A percentile compares a stretch with the other conserved stretches of the same genome.
These are phyloP conservation scores for Hericium alpestre DNA, from an alignment of 768 basidiomycete species.

Conservation along the genomic window DNA sequence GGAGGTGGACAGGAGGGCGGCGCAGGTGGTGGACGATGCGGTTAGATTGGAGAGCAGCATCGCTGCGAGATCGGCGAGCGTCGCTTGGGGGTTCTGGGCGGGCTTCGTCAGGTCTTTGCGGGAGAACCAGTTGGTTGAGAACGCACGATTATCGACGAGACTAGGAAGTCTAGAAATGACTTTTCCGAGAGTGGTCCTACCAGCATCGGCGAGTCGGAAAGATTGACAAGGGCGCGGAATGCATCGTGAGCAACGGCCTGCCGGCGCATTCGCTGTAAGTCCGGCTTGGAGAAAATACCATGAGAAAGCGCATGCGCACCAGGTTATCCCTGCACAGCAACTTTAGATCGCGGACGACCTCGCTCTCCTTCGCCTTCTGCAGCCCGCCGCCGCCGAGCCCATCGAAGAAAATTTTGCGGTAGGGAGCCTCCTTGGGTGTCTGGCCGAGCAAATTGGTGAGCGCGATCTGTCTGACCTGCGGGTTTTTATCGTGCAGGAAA, in stretches of 20 bases:
- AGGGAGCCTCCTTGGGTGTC: constrained; percentile 58
- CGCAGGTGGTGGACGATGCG: constrained; percentile 57
- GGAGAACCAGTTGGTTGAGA: not conserved
- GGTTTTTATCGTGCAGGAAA: constrained; percentile 80
- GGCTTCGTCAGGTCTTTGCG: constrained; percentile 6
- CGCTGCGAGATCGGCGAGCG: constrained; percentile 88
- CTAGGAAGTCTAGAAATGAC: constrained; percentile 68
- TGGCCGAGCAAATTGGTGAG: constrained; percentile 75
- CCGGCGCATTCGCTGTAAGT: not conserved
- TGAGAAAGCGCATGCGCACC: constrained; percentile 29
- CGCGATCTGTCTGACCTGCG: constrained; percentile 79
- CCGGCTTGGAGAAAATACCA: not conserved
- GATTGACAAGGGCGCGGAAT: constrained; percentile 85
- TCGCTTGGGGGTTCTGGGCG: constrained; percentile 73
- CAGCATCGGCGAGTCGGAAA: constrained; percentile 74
- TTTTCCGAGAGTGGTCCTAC: constrained; percentile 57
- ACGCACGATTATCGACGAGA: constrained; percentile 84
- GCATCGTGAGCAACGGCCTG: constrained; percentile 92
- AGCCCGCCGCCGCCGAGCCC: constrained; percentile 49
- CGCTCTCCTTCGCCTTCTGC: constrained; percentile 49
- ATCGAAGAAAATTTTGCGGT: constrained; percentile 67
- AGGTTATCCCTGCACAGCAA: constrained; percentile 82
- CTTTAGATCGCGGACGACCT: constrained; percentile 72
- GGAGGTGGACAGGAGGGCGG: constrained; percentile 50
- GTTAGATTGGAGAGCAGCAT: constrained; percentile 97